Evolutionary conservation across 805 yeast species (phyloP), one percentile per base, ranked within the genome.

Genomic region (Lipomyces sp.): DNA sequence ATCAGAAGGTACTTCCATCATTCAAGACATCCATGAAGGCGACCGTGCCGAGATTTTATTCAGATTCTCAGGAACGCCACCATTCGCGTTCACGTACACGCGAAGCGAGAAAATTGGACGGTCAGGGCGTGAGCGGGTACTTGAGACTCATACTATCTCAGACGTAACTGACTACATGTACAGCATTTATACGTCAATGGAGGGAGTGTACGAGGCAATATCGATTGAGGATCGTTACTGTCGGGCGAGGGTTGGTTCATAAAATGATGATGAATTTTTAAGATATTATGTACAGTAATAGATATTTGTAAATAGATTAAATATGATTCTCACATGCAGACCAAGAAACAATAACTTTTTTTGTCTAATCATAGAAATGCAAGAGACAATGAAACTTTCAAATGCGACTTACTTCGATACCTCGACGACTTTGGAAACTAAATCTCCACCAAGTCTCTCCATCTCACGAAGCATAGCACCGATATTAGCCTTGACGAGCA

Each of bases 181-280:
- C 75, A 83, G 86, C 62, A 88, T 90, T 6, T 80, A 83, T 74
- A 94, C 97, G 1, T 89, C 90, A 71, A 79, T 91, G 70, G 97
- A 93, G 76, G 99, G 99, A 57, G 89, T 91, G 2, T 95, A 95
- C 75, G 97, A 93, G 77, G 98, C 98, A 4, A 84, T 92, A 55
- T 92, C 89, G 74, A 86, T 95, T n/a, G 85, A 86, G 56, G 99
- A 95, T 79, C 89, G 90, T 7, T 89, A 80, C 77, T 95, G 99
- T 81, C 61, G 74, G 45, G 62, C 68, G 29, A 53, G 69, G 34
- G 50, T 60, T 4, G 60, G 60, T 24, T 18, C 48, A 5, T 42
- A 42, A 24, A 15, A 15, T 15, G 4, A 5, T 3, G 18, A 51
- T 24, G 54, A 13, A 29, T 8, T 51, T 51, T 15, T 51, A 8